Percentiles rank a stretch among this genome's conserved stretches.
phyloP scores from a whole-genome alignment of 805 yeast species.

The Candida insectalens region DNA sequence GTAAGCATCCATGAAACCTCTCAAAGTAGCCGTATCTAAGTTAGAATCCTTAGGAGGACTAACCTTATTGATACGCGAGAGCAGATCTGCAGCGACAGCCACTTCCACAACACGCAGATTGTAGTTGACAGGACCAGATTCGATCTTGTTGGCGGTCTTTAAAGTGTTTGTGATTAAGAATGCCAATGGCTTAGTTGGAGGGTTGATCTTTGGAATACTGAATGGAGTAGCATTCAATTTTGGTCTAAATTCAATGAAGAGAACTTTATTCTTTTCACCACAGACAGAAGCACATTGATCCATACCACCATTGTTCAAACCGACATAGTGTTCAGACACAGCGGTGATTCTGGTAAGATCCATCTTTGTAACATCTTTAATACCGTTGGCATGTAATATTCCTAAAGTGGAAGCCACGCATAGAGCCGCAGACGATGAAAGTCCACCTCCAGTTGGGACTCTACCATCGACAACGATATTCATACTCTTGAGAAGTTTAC shows the following conservation, averaged over 20 bases:
- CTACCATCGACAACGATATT: conserved; percentile 1
- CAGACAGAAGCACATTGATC: conserved; percentile 2
- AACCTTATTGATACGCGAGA: not conserved
- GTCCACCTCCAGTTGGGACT: conserved; percentile 2
- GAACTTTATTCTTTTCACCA: conserved; percentile 2
- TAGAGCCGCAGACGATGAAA: conserved; percentile 1
- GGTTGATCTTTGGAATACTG: not conserved
- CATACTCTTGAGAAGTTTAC: conserved; percentile 1
- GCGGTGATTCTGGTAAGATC: conserved; percentile 1
- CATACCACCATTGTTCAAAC: conserved; percentile 2
- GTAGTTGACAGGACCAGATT: conserved; percentile 2
- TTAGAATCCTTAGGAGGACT: not conserved
- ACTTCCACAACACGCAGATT: conserved; percentile 1
- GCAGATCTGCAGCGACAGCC: conserved; percentile 1
- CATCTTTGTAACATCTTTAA: not conserved
- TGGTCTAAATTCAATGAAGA: conserved; percentile 1
- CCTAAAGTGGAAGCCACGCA: conserved; percentile 2
- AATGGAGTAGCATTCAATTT: conserved; percentile 2
- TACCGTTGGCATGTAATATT: not conserved
- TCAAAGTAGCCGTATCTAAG: not conserved
- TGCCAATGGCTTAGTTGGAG: not conserved
- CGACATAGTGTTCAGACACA: conserved; percentile 2
- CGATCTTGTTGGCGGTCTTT: not conserved
- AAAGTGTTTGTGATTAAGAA: conserved; percentile 1
- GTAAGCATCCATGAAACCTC: conserved; percentile 2